These are phyloP conservation scores for Chondrostereum purpureum DNA, from an alignment of 1,284 basidiomycete species.

Conservation along the genomic window DNA sequence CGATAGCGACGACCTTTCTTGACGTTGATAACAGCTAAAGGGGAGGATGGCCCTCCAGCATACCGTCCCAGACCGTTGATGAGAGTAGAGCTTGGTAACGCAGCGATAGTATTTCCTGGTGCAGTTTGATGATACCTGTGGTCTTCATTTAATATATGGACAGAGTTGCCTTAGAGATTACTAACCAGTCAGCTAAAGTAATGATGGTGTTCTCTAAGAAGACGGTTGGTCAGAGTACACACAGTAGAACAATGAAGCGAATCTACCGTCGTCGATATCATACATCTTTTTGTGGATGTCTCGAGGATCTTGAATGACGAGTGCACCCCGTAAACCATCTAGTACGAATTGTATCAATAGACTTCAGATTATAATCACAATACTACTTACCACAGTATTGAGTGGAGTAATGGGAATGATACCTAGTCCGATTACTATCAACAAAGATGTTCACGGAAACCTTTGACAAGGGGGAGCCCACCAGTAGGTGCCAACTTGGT, in stretches of 20 bases:
- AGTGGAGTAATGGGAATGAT: slow-evolving; percentile 35
- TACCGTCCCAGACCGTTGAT: slow-evolving; percentile 37
- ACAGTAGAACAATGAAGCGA: too few relatives aligned
- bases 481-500: slow-evolving; percentile 38
- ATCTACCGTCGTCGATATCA: slow-evolving; percentile 41
- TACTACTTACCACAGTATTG: slow-evolving; percentile 24
- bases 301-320: slow-evolving; percentile 36
- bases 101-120: slow-evolving; percentile 13
- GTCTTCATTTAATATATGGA: slow-evolving; percentile 20
- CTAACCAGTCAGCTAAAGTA: slow-evolving; percentile 37
- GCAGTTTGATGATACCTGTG: slow-evolving; percentile 17
- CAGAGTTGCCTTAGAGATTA: background rate
- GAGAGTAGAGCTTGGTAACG: slow-evolving; percentile 25
- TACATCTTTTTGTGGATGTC: slow-evolving; percentile 35
- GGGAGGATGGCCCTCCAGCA: slow-evolving; percentile 20
- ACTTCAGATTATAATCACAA: too few relatives aligned
- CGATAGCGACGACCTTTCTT: slow-evolving; percentile 24
- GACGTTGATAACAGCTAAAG: slow-evolving; percentile 24
- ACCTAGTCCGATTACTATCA: slow-evolving; percentile 15
- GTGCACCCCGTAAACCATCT: slow-evolving; percentile 34
- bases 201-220: slow-evolving; percentile 19
- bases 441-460: too few relatives aligned
- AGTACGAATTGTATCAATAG: too few relatives aligned
- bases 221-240: too few relatives aligned
- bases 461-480: too few relatives aligned